Evolutionary conservation across 1,139 yeast genomes (phyloP), one percentile per base, ranked within the genome.

Genomic region (Taiozyma sp.): DNA sequence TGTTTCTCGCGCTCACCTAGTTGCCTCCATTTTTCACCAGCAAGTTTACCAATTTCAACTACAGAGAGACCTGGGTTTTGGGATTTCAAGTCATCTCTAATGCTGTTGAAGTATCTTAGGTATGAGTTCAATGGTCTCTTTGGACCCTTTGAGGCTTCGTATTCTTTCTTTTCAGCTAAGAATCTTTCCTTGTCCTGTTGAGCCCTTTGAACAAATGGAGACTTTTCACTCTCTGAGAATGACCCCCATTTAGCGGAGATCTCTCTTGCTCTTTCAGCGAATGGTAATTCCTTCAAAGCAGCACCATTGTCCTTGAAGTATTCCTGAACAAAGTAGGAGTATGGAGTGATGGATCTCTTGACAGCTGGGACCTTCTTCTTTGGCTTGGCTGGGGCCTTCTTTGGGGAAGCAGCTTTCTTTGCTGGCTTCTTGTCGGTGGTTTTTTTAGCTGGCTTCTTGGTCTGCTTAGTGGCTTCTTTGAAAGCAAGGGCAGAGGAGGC

Each of bases 41-140:
- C 56, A 16, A 57, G 19, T 41, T 54, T 60, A 27, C 59, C 57
- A n/a, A 64, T 23, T 14, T 64, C 65, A 22, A 52, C 43, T 23
- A 55, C 49, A 5, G 54, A 43, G 5, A 51, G 43, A 10, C 48
- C 53, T 48, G 70, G 70, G 54, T 62, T 51, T 22, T 56, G 47
- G 4, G 48, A 43, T 10, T 39, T 29, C n/a, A 60, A 38, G 10
- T 47, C n/a, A 3, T 40, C 24, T 57, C 67, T 64, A 22, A 54
- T 47, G 5, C 52, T 52, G 4, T 47, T 48, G 30, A 50, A 52
- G 57, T 51, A 67, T 23, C 56, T 41, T 29, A 66, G 38, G 48
- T 58, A 67, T 6, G 61, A 54, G 16, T 59, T 49, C 6, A 55
- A 46, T 44, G 70, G 70, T 57, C 62, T 65, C 58, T 66, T 66